These are phyloP conservation scores for Atkinsonella hypoxylon DNA, from an alignment of 2,329 filamentous ascomycete species.

Conservation along the genomic window DNA sequence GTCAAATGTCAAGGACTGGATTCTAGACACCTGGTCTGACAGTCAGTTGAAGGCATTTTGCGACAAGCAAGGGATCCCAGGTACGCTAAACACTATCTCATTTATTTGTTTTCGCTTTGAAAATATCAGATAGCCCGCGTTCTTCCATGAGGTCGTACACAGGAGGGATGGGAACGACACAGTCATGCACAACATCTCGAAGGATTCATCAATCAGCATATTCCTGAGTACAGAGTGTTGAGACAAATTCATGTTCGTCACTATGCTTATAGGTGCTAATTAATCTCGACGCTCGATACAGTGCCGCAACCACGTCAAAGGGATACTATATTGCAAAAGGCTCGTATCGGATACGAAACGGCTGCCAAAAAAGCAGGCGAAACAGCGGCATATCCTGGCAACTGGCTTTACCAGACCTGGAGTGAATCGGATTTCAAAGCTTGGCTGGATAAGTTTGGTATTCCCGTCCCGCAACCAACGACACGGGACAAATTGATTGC, in stretches of 20 bases:
- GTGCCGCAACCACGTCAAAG: slow-evolving; percentile 79
- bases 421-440: slow-evolving; percentile 86
- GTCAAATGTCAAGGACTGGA: slow-evolving; percentile 70
- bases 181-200: no score
- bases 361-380: slow-evolving; percentile 65
- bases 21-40: slow-evolving; percentile 90
- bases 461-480: slow-evolving; percentile 73
- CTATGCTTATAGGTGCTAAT: no score
- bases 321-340: slow-evolving; percentile 66
- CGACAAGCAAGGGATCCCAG: slow-evolving; percentile 74
- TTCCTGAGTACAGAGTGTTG: no score
- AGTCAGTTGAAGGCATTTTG: slow-evolving; percentile 89
- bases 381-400: slow-evolving; percentile 74
- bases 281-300: slow-evolving; percentile 8
- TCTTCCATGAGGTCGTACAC: no score
- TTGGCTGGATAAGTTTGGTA: slow-evolving; percentile 82
- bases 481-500: slow-evolving; percentile 82
- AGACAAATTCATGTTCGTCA: no score
- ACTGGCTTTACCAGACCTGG: slow-evolving; percentile 91
- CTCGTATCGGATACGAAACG: slow-evolving; percentile 70
- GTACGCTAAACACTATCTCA: slow-evolving; percentile 19
- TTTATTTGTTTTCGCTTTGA: no score
- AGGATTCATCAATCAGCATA: no score
- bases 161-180: no score
- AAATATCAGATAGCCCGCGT: no score